phyloP scores from a whole-genome alignment of 2,329 filamentous ascomycete species.

The Epichloe sibirici region DNA sequence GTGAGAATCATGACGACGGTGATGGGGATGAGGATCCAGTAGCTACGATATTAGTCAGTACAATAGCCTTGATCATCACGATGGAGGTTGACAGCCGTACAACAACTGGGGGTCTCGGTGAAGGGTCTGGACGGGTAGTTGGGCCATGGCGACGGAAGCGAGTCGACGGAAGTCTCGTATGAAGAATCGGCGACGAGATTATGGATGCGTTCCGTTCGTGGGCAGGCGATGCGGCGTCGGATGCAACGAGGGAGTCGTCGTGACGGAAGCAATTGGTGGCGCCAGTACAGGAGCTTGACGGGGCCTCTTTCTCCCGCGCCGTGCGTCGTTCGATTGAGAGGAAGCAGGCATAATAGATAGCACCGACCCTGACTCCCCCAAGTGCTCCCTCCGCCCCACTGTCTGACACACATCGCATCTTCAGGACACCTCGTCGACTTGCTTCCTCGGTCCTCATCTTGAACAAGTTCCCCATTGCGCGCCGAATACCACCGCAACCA shows the following conservation, averaged over 20 bases:
- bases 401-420: background rate
- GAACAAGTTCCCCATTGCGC: background rate
- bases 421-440: constrained; percentile 4
- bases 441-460: background rate
- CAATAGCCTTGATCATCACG: background rate
- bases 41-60: constrained; percentile 41
- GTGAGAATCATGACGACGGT: constrained; percentile 97
- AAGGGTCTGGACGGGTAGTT: constrained; percentile 85
- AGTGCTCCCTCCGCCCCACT: background rate
- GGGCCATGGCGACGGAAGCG: constrained; percentile 50
- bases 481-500: constrained; percentile 10
- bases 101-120: constrained; percentile 96
- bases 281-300: background rate
- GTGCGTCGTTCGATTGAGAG: background rate
- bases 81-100: constrained; percentile 40
- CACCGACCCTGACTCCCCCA: too few species aligned
- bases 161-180: constrained; percentile 5
- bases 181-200: background rate
- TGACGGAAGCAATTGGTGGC: background rate
- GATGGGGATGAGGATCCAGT: constrained; percentile 98
- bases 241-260: background rate
- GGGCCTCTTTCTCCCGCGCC: constrained; percentile 1
- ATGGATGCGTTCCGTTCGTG: background rate
- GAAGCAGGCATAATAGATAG: too few species aligned
- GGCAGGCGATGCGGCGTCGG: background rate